Evolutionary conservation across 306 rosid genomes (phyloP).

Genomic region (Ammopiptanthus mongolicus): DNA sequence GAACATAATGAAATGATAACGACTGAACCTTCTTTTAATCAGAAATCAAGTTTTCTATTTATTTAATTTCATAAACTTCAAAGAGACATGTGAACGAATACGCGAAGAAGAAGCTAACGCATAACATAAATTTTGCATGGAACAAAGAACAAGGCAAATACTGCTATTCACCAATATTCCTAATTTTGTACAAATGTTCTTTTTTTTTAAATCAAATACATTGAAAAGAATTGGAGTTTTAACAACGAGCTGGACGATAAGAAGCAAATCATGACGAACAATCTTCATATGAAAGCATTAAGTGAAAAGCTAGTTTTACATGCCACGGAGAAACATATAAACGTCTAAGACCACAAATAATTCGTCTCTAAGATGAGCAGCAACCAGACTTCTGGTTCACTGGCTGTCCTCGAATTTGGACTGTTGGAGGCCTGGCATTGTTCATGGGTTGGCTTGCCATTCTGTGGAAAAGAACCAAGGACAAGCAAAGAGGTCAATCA

Average conservation of each 20-base stretch:
- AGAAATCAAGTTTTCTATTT: not conserved
- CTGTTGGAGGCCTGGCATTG: slow-evolving; percentile 91
- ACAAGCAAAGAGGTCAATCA: not conserved
- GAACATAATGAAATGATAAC: not conserved
- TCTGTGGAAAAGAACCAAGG: slow-evolving; percentile 38
- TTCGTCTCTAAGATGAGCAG: slow-evolving; percentile 76
- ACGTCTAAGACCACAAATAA: slow-evolving; percentile 34
- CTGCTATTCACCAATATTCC: slow-evolving; percentile 76
- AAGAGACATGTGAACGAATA: not conserved
- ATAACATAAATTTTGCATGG: not conserved
- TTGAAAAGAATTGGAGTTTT: slow-evolving; percentile 81
- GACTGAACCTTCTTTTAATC: not conserved
- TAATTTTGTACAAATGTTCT: slow-evolving; percentile 81
- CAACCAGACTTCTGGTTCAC: slow-evolving; percentile 95
- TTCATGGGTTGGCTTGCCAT: slow-evolving; percentile 98
- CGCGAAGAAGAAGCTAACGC: not conserved
- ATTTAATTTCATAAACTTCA: not conserved
- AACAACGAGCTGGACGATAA: slow-evolving; percentile 48
- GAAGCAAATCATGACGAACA: slow-evolving; percentile 39
- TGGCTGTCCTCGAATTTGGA: slow-evolving; percentile 97
- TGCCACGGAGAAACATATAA: slow-evolving; percentile 40
- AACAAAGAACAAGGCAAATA: slow-evolving; percentile 53
- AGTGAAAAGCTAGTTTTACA: slow-evolving; percentile 53
- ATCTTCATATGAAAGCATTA: slow-evolving; percentile 43
- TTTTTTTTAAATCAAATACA: slow-evolving; percentile 64